Evolutionary conservation across 495 filamentous ascomycete species (phyloP), one percentile per base, ranked within the genome.

Genomic region (Symbiotaphrina buchneri): DNA sequence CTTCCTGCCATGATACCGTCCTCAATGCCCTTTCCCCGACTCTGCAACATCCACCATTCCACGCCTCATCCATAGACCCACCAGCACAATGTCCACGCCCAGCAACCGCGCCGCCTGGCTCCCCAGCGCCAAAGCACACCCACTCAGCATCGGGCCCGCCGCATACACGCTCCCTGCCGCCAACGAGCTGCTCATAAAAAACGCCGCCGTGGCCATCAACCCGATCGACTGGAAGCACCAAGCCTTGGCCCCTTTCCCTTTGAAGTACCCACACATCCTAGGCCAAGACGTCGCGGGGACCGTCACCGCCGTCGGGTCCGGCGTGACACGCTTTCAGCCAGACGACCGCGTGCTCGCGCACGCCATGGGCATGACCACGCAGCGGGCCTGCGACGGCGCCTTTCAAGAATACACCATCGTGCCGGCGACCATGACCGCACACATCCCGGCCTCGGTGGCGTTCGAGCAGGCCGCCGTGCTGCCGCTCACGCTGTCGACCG

Each of bases 401-500:
- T 70, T 68, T 44, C 62, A 65, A 34, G 37, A 45, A 10, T 70
- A 65, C 41, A 47, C 53, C 11, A 27, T 59, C 17, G 34, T 54
- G 7, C 37, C 41, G 4, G 40, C 40, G 2, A 45, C 36, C 27
- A 35, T 58, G n/a, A 38, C 55, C 6, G 52, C 54, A 3, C 31
- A 36, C 0, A 58, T 73, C 16, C 68, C 68, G 0, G 45, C 52
- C 8, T 39, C 30, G 0, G 20, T 74, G 7, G 39, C 50, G 10
- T 69, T 55, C 38, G 48, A 51, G 16, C 26, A 55, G 3, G 68
- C 56, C 6, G 39, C 43, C 16, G 64, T 63, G 11, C 36, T 74
- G 4, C 67, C 65, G 0, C 49, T 72, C 8, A 55, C 54, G 8
- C 33, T 72, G 5, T 51, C 57, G 1, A 72, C 69, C 0, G 63